These are phyloP conservation scores for Phytophthora aleatoria DNA, from an alignment of 352 stramenopile genomes.

Conservation along the genomic window DNA sequence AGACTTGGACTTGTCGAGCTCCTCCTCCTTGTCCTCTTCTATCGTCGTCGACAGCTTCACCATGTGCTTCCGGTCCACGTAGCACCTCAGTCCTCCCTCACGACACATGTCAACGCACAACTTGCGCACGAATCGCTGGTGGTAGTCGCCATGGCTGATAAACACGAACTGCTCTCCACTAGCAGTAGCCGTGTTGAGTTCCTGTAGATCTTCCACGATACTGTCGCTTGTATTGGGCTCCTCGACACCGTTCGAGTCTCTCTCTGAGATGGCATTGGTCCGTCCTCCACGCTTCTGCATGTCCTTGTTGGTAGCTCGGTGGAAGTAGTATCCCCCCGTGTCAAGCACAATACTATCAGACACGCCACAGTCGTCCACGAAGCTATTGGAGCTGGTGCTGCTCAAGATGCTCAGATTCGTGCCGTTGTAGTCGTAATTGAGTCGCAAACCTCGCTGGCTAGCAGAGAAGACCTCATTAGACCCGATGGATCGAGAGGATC, in stretches of 20 bases:
- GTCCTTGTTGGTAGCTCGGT: conserved; percentile 40
- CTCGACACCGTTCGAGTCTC: conserved; percentile 22
- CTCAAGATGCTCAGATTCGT: conserved; percentile 45
- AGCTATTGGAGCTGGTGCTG: conserved; percentile 52
- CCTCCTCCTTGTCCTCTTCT: conserved; percentile 37
- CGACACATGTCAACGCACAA: conserved; percentile 73
- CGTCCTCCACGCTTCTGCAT: conserved; percentile 21
- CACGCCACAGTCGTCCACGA: conserved; percentile 49
- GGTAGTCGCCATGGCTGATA: conserved; percentile 80
- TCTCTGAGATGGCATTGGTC: conserved; percentile 20
- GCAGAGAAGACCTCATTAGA: conserved; percentile 29
- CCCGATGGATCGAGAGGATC: conserved; percentile 36
- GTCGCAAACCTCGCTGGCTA: conserved; percentile 33
- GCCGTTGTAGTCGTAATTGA: conserved; percentile 43
- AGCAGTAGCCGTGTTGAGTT: conserved; percentile 54
- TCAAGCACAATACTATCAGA: conserved; percentile 74
- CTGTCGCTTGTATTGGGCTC: conserved; percentile 42
- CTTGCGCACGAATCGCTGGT: conserved; percentile 73
- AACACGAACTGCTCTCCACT: conserved; percentile 82
- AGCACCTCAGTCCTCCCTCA: conserved; percentile 68
- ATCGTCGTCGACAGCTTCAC: conserved; percentile 30
- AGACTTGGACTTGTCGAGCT: conserved; percentile 9
- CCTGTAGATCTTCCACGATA: conserved; percentile 65
- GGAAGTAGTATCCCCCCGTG: conserved; percentile 74
- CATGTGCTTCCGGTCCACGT: conserved; percentile 62